phyloP scores from a whole-genome alignment of 2,329 filamentous ascomycete genomes.

The Trichoderma sp. region DNA sequence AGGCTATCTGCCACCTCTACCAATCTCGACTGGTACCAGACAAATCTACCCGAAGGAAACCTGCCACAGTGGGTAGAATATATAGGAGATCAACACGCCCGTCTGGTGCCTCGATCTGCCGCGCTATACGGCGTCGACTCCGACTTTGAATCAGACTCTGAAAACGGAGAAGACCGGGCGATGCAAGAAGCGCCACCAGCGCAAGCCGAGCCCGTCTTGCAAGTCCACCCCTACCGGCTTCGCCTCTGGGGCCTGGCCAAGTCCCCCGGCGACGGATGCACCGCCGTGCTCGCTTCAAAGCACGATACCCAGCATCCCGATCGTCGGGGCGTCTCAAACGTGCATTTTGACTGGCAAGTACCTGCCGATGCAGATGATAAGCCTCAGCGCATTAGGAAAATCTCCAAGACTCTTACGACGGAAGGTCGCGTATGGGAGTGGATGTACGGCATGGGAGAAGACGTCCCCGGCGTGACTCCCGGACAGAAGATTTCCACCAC shows the following conservation, averaged over 20 bases:
- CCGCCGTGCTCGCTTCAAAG: slow-evolving; percentile 54
- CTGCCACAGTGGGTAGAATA: slow-evolving; percentile 53
- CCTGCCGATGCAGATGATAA: slow-evolving; percentile 27
- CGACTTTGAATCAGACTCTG: slow-evolving; percentile 35
- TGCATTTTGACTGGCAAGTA: slow-evolving; percentile 45
- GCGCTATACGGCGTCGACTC: slow-evolving; percentile 45
- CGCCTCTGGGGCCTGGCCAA: slow-evolving; percentile 58
- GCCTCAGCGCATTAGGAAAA: not conserved
- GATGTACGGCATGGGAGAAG: slow-evolving; percentile 59
- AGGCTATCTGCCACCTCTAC: slow-evolving; percentile 57
- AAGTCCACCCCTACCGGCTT: slow-evolving; percentile 54
- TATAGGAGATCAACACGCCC: slow-evolving; percentile 50
- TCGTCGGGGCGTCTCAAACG: slow-evolving; percentile 44
- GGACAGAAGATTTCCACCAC: slow-evolving; percentile 30
- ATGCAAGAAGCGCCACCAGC: slow-evolving; percentile 28
- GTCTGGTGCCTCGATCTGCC: slow-evolving; percentile 50
- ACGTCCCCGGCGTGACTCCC: slow-evolving; percentile 49
- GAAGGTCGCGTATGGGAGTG: slow-evolving; percentile 61
- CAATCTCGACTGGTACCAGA: slow-evolving; percentile 59
- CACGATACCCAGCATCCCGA: slow-evolving; percentile 55
- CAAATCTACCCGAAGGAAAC: slow-evolving; percentile 45
- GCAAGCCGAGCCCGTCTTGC: slow-evolving; percentile 38
- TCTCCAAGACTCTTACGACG: slow-evolving; percentile 48
- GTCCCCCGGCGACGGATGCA: slow-evolving; percentile 57
- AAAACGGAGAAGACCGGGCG: slow-evolving; percentile 32